Evolutionary conservation across 164 flowering plant genomes (phyloP).

Genomic region (Stephania yunnanensis): DNA sequence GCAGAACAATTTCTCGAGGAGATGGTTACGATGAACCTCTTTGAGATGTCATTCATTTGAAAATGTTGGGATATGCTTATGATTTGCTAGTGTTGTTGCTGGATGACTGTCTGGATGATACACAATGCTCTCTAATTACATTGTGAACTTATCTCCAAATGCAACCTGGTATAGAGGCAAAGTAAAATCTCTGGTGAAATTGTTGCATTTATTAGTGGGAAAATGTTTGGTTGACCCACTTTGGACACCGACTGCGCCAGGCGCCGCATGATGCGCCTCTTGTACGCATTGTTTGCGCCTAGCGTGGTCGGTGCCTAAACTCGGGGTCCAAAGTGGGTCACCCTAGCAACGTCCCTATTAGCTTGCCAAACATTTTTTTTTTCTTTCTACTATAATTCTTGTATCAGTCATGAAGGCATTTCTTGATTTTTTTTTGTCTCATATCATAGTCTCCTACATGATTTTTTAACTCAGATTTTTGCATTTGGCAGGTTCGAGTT

Average conservation of each 20-base stretch:
- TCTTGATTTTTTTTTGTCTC: not conserved
- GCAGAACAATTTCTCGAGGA: not conserved
- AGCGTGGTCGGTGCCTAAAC: too few species aligned
- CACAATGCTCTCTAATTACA: not conserved
- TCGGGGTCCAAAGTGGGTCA: too few species aligned
- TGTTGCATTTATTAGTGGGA: not conserved
- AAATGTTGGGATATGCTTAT: not conserved
- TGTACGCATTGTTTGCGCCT: too few species aligned
- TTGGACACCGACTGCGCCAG: too few species aligned
- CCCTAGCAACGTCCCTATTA: too few species aligned
- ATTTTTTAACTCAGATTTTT: not conserved
- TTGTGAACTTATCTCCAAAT: not conserved
- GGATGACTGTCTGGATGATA: not conserved
- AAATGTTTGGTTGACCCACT: not conserved
- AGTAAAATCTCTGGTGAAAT: not conserved
- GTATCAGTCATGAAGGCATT: too few species aligned
- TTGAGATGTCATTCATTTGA: not conserved
- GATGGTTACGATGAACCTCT: not conserved
- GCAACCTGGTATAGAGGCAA: not conserved
- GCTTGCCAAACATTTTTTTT: too few species aligned
- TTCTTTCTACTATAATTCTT: too few species aligned
- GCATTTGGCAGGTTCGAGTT: conserved; percentile 59
- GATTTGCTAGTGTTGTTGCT: not conserved
- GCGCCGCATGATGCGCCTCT: too few species aligned
- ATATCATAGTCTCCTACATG: not conserved